Base-by-base conservation (phyloP, 1,284 basidiomycete species). In the Leccinum fallax region DNA sequence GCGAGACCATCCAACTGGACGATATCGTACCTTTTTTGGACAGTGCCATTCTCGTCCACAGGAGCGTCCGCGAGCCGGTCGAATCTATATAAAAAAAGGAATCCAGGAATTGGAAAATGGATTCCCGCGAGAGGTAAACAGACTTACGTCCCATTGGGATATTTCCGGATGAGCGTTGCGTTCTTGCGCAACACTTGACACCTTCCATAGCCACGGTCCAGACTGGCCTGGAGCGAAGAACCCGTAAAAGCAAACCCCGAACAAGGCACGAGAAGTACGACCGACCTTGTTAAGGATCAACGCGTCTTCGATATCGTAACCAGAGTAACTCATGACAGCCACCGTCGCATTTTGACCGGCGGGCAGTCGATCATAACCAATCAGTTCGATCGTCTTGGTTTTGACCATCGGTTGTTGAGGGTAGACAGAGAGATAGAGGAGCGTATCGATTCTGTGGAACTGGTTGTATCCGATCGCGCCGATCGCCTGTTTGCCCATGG, bases 401-500 rank as follows among this genome's bases (percentile, higher is more conserved):
- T 98, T 98, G 65, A 98, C 97, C 96, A 99, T 98, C 0, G 97
- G 98, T 73, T 98, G 93, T 73, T 99, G 97, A 11, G 97, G 97
- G 71, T 99, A 99, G n/a, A 98, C 95, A 66, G 95, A 93, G 58
- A 99, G 85, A 79, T 99, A 99, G 26, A 99, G 84, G n/a, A 99
- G 83, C 1, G 97, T 99, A 77, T 99, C 97, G 75, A 99, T 99
- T 53, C 97, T 87, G 75, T 97, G 94, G 65, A 98, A 87, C 76
- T 99, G 97, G 76, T 99, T 99, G 80, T 97, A 98, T 0, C 90
- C 97, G 67, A 99, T 99, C 3, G 95, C 96, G n/a, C 97, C 97
- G 65, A 99, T 98, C 0, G 97, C 97, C 81, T 99, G 97, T 81
- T 99, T 99, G 65, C 97, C 97, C 97, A 99, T 99, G 58, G 97